Percentiles rank a stretch among this genome's conserved stretches.
phyloP scores from a whole-genome alignment of 164 flowering plant species.

The Stephania japonica region DNA sequence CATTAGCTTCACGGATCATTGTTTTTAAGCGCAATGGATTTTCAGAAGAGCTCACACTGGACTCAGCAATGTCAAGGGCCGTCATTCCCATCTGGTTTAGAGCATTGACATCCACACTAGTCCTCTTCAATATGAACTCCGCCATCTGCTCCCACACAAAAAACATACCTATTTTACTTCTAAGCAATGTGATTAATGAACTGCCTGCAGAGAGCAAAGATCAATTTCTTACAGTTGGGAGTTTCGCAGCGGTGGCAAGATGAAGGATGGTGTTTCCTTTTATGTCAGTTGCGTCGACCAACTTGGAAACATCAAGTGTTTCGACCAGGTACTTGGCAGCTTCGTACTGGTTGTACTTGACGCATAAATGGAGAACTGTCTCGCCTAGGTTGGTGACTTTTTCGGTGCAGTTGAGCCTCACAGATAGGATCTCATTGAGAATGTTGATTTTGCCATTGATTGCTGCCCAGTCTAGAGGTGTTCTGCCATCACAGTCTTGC shows the following conservation, averaged over 20 bases:
- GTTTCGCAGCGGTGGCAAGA: conserved; percentile 48
- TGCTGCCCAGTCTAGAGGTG: conserved; percentile 51
- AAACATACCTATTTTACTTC: too few species aligned
- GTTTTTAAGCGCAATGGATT: conserved; percentile 32
- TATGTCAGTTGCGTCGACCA: conserved; percentile 32
- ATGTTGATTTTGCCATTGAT: conserved; percentile 42
- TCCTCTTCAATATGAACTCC: conserved; percentile 26
- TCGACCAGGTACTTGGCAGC: conserved; percentile 40
- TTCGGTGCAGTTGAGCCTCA: conserved; percentile 28
- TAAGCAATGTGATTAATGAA: too few species aligned
- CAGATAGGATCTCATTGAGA: conserved; percentile 43
- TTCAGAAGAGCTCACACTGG: conserved; percentile 40
- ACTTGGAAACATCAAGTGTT: conserved; percentile 25
- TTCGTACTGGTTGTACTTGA: conserved; percentile 40
- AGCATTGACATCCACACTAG: conserved; percentile 39
- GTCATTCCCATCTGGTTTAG: conserved; percentile 42
- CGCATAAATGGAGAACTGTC: conserved; percentile 35
- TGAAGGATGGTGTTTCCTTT: conserved; percentile 60
- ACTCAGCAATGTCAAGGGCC: conserved; percentile 45
- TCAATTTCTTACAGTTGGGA: conserved; percentile 30
- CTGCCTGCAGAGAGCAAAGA: too few species aligned
- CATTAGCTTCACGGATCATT: conserved; percentile 36
- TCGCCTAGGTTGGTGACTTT: conserved; percentile 32
- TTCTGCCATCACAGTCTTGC: conserved; percentile 43
- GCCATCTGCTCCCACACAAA: conserved; percentile 33